A percentile compares a stretch with the other conserved stretches of the same genome.
These are phyloP conservation scores for Lepiota venenata DNA, from an alignment of 768 basidiomycete species.

Conservation along the genomic window DNA sequence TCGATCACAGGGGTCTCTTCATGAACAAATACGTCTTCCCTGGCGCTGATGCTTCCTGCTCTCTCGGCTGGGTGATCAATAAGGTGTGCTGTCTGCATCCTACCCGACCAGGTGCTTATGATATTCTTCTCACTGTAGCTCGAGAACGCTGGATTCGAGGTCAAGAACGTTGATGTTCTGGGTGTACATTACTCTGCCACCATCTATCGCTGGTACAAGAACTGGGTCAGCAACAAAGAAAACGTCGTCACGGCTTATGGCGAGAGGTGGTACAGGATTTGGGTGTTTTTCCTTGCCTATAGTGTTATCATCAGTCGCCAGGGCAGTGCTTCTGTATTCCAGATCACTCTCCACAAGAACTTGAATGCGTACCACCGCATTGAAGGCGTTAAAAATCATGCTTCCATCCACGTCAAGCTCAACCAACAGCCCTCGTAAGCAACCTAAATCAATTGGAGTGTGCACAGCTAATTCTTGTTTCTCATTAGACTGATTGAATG, in stretches of 20 bases:
- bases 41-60: conserved; percentile 94
- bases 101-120: background rate
- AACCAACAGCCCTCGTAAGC: conserved; percentile 48
- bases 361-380: conserved; percentile 93
- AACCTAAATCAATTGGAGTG: background rate
- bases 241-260: conserved; percentile 88
- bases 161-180: conserved; percentile 94
- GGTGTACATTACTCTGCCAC: conserved; percentile 98
- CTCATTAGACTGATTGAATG: conserved; percentile 11
- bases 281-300: conserved; percentile 97
- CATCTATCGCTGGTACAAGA: conserved; percentile 90
- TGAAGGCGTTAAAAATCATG: conserved; percentile 77
- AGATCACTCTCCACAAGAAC: conserved; percentile 98
- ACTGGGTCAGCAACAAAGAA: conserved; percentile 94
- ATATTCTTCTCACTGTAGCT: conserved; percentile 41
- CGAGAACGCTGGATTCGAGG: conserved; percentile 91
- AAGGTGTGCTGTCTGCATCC: conserved; percentile 27
- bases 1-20: conserved; percentile 71
- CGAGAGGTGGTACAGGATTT: conserved; percentile 90
- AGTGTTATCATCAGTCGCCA: conserved; percentile 84
- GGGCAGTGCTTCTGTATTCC: conserved; percentile 92
- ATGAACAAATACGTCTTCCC: conserved; percentile 99
- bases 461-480: background rate
- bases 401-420: conserved; percentile 70
- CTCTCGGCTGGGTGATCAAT: conserved; percentile 91